Conservation (phyloP, 805 yeast species). For the Saccharomycopsis selenospora region DNA sequence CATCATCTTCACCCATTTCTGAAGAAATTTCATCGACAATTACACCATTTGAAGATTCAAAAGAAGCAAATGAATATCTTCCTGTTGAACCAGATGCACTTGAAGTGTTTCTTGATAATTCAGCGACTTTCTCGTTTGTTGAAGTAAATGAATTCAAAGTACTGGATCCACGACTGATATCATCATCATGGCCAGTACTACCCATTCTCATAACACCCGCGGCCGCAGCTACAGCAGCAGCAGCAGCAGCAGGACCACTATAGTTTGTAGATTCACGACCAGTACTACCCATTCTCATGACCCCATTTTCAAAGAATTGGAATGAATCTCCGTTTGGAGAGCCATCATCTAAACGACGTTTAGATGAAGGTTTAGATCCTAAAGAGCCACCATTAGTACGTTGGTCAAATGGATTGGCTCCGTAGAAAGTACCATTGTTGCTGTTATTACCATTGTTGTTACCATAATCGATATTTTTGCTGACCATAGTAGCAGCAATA, state of each 20-base stretch:
- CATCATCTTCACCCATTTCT: slow-evolving; percentile 15
- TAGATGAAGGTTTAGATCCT: slow-evolving; percentile 9
- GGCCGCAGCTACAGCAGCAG: neutral
- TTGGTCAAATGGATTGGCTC: slow-evolving; percentile 9
- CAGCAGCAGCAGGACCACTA: neutral
- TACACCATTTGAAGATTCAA: slow-evolving; percentile 11
- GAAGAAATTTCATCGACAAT: slow-evolving; percentile 17
- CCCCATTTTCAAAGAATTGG: neutral
- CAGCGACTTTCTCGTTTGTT: neutral
- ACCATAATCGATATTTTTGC: slow-evolving; percentile 3
- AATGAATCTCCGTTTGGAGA: slow-evolving; percentile 3
- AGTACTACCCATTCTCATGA: slow-evolving; percentile 19
- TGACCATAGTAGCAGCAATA: slow-evolving; percentile 21
- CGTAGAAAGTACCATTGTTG: slow-evolving; percentile 7
- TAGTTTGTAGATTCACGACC: slow-evolving; percentile 12
- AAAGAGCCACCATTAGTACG: slow-evolving; percentile 2
- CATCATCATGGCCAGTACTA: slow-evolving; percentile 14
- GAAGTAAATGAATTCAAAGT: slow-evolving; percentile 17
- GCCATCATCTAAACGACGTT: slow-evolving; percentile 3
- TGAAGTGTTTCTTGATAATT: slow-evolving; percentile 14
- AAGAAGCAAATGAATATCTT: slow-evolving; percentile 19
- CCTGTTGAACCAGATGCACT: slow-evolving; percentile 10
- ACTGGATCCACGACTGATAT: slow-evolving; percentile 2
- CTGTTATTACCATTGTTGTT: neutral
- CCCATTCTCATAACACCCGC: slow-evolving; percentile 18